Evolutionary conservation across 495 filamentous ascomycete species (phyloP).

Genomic region (Extremus antarcticus): DNA sequence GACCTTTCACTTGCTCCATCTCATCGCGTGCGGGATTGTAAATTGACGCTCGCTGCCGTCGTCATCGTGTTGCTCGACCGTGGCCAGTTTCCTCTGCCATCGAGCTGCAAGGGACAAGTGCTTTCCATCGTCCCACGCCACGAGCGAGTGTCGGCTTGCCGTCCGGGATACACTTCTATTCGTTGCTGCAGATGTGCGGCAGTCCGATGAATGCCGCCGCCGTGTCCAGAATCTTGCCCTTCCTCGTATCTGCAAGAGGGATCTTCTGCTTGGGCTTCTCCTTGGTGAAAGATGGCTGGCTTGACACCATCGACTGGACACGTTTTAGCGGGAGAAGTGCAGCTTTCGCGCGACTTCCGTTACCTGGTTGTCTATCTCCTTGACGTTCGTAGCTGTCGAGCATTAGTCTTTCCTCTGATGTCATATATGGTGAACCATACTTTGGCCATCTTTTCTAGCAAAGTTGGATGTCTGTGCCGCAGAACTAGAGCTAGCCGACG

Average conservation of each 20-base stretch:
- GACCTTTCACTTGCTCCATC: too few species aligned
- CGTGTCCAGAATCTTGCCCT: background rate
- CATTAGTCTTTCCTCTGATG: background rate
- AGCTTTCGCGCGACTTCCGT: background rate
- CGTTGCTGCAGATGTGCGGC: background rate
- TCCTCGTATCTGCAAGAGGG: background rate
- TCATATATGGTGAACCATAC: background rate
- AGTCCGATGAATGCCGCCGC: background rate
- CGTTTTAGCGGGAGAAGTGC: background rate
- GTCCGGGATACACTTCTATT: too few species aligned
- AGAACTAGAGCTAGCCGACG: too few species aligned
- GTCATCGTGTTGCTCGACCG: too few species aligned
- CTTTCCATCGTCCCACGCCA: too few species aligned
- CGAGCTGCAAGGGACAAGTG: too few species aligned
- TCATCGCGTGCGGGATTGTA: too few species aligned
- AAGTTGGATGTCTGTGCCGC: too few species aligned
- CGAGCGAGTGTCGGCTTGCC: too few species aligned
- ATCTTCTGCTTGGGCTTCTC: background rate
- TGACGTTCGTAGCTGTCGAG: background rate
- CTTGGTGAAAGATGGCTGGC: background rate
- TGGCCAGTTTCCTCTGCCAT: too few species aligned
- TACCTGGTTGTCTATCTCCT: background rate
- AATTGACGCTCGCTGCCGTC: too few species aligned
- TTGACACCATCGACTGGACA: background rate
- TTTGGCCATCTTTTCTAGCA: too few species aligned